Percentiles rank a stretch among this genome's conserved stretches.
Conservation (phyloP, 2,329 filamentous ascomycete species). For the Ilyonectria sp. region DNA sequence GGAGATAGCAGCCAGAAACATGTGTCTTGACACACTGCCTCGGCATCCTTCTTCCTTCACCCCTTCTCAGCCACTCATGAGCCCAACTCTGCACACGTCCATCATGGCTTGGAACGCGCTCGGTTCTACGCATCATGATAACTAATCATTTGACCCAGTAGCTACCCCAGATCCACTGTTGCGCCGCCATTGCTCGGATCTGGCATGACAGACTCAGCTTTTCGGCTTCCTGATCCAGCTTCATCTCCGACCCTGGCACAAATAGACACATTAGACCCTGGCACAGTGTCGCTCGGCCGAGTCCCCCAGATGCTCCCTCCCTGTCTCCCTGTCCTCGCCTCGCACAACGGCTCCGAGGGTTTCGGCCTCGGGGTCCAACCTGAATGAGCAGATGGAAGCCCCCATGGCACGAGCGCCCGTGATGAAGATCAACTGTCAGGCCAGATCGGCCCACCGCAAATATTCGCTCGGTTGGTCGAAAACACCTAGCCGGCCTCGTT, state of each 20-base stretch:
- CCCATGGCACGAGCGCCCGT: constrained; percentile 34
- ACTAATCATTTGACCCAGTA: constrained; percentile 36
- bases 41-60: constrained; percentile 1
- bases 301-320: constrained; percentile 41
- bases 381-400: constrained; percentile 44
- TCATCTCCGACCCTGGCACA: constrained; percentile 45
- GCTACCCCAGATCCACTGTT: constrained; percentile 50
- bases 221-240: constrained; percentile 46
- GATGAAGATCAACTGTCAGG: constrained; percentile 41
- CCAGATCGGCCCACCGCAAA: constrained; percentile 37
- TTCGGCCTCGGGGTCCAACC: constrained; percentile 27
- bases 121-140: background rate
- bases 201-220: constrained; percentile 36
- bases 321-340: constrained; percentile 33
- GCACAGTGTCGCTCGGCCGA: constrained; percentile 44
- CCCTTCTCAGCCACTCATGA: constrained; percentile 6
- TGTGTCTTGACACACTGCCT: constrained; percentile 14
- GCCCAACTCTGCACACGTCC: constrained; percentile 14
- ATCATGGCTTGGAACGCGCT: constrained; percentile 8
- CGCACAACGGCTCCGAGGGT: constrained; percentile 22
- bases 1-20: constrained; percentile 9
- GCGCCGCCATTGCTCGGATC: constrained; percentile 44
- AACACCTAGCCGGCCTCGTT: constrained; percentile 16
- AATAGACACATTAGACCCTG: constrained; percentile 19
- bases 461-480: constrained; percentile 30